Evolutionary conservation across 2,329 filamentous ascomycete species (phyloP), one percentile per base, ranked within the genome.

Genomic region (Alternaria brassicae): DNA sequence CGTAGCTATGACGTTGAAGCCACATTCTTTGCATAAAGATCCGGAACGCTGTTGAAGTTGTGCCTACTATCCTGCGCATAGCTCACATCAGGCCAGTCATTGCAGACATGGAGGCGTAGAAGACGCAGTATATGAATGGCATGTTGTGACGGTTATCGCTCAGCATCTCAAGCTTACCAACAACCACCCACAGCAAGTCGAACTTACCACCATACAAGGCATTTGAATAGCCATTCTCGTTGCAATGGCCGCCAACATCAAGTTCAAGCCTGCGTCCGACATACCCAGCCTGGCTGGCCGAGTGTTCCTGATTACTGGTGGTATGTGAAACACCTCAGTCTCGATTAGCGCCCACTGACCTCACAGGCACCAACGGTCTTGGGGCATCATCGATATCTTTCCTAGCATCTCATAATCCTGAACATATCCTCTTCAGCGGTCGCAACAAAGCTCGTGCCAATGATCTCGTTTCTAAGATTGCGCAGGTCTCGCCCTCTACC

Each of bases 391-490:
- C 79, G 15, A 72, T 83, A 36, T 67, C 73, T 40, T 77, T 79
- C 30, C 77, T 83, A 27, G 75, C 80, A 30, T 71, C 75, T 4
- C 81, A 82, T 67, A 75, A 76, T 4, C 81, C 82, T 9, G 49
- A 69, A 6, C 71, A 76, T 4, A 81, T 85, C 63, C 83, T 80
- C 69, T 77, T 85, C 63, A 79, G 78, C 21, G 80, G 80, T 2
- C 79, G 82, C 54, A 81, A 74, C 25, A 66, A 72, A 8, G 73
- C 72, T 36, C 81, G 80, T 63, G 81, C 80, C 23, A 50, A 72
- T 7, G 63, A 72, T 12, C 73, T 80, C 17, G 80, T 82, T 59
- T 56, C 69, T 15, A 73, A 78, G 13, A 72, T 82, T 6, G 67
- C 75, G 4, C 73, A 81, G 9, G 79, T 82, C 63, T 76, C 82